Base-by-base conservation (phyloP, 352 stramenopile species). In the Saprolegnia diclina region DNA sequence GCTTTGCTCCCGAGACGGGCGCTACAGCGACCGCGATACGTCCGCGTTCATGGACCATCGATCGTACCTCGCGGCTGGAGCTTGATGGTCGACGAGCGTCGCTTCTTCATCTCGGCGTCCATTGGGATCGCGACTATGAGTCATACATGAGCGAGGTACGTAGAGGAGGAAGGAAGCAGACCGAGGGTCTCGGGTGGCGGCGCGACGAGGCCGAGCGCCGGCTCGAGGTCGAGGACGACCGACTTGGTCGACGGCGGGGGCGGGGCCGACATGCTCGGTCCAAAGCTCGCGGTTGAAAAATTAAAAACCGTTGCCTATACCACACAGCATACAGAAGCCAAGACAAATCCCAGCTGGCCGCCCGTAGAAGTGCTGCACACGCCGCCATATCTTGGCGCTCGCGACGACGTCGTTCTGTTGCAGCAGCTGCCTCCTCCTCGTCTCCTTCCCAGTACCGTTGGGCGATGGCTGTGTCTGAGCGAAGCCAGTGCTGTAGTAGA, bases 51-150 rank as follows among this genome's bases (percentile, higher is more conserved):
- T n/a, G 42, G 10, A 29, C 21, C 16, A 46, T 38, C 9, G 9
- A 21, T 16, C 14, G 14, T 63, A 63, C 55, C 55, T 63, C 55
- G n/a, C 29, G 55, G 55, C n/a, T 63, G 55, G 4, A 63, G 55
- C 29, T 63, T 63, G 14, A 63, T 63, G 26, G 55, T 63, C 26
- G 55, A 63, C 21, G 55, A 63, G 18, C 55, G 55, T 16, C 55
- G 55, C 55, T 63, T 63, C 35, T 44, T 45, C 11, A 63, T 38
- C 13, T 63, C 55, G 35, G 16, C 32, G 24, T 63, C 55, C 14
- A 44, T 63, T 48, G 42, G 42, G 42, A 48, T 48, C 42, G 42
- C 42, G 18, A 48, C 42, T 48, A 48, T 14, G 7, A 45, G 18
- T 14, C 13, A n/a, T 14, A 10, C 42, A n/a, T 48, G 18, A 48